Evolutionary conservation across 2,329 filamentous ascomycete genomes (phyloP).

Genomic region (Exophiala oligosperma): DNA sequence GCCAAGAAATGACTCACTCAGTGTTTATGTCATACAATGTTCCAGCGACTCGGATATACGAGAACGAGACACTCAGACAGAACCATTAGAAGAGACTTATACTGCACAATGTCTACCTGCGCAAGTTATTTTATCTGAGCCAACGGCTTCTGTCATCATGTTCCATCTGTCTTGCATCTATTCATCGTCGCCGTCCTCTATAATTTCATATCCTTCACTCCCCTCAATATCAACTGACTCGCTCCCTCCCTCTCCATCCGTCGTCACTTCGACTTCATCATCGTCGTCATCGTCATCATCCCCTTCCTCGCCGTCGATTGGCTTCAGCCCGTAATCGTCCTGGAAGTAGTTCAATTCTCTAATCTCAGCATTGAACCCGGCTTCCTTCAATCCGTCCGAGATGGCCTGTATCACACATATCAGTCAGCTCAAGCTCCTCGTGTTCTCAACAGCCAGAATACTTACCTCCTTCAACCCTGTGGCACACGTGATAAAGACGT

Average conservation of each 20-base stretch:
- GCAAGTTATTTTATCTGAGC: too few relatives aligned
- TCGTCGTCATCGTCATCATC: slow-evolving; percentile 61
- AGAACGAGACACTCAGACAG: too few relatives aligned
- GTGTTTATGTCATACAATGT: not conserved
- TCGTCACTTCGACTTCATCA: slow-evolving; percentile 45
- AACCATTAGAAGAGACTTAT: too few relatives aligned
- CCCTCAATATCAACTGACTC: slow-evolving; percentile 51
- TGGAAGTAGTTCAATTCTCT: slow-evolving; percentile 77
- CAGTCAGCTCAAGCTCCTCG: slow-evolving; percentile 23
- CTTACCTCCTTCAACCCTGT: slow-evolving; percentile 80
- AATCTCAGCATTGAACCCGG: slow-evolving; percentile 76
- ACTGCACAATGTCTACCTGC: too few relatives aligned
- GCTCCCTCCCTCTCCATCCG: slow-evolving; percentile 43
- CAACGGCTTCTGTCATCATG: not conserved
- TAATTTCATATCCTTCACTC: slow-evolving; percentile 41
- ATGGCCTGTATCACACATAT: slow-evolving; percentile 58
- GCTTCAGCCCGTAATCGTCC: slow-evolving; percentile 82
- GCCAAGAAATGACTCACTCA: not conserved
- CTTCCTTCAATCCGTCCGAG: slow-evolving; percentile 69
- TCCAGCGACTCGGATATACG: too few relatives aligned
- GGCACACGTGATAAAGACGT: slow-evolving; percentile 85
- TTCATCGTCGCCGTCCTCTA: slow-evolving; percentile 11
- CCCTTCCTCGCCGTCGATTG: slow-evolving; percentile 60
- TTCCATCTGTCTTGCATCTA: not conserved
- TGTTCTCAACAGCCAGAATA: slow-evolving; percentile 27